Conservation (phyloP, 495 filamentous ascomycete genomes). For the Collariella sp. region DNA sequence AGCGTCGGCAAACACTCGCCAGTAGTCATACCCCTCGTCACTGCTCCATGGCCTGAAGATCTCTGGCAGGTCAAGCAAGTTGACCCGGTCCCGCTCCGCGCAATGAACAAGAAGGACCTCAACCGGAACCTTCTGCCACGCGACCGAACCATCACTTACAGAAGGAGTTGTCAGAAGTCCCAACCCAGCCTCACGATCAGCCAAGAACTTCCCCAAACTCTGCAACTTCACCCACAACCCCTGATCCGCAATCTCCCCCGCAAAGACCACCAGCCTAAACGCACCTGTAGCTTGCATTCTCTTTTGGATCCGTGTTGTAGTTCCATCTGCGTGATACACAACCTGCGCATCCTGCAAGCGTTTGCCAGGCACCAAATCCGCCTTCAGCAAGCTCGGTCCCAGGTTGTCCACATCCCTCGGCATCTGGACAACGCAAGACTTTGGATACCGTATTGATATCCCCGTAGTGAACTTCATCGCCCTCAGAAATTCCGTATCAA, state of each 20-base stretch:
- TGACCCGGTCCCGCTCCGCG: slow-evolving; percentile 37
- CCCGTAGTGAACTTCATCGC: slow-evolving; percentile 36
- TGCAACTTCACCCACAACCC: not conserved
- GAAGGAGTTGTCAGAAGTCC: not conserved
- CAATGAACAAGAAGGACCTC: slow-evolving; percentile 55
- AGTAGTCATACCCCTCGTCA: slow-evolving; percentile 52
- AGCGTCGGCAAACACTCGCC: slow-evolving; percentile 55
- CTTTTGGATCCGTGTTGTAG: not conserved
- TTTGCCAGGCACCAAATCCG: slow-evolving; percentile 14
- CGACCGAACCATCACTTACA: not conserved
- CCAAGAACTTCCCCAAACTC: slow-evolving; percentile 1
- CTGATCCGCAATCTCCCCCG: slow-evolving; percentile 4
- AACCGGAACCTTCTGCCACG: not conserved
- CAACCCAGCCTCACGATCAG: not conserved
- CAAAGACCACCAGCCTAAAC: slow-evolving; percentile 14
- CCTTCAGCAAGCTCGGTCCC: slow-evolving; percentile 34
- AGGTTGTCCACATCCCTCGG: slow-evolving; percentile 4
- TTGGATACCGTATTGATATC: slow-evolving; percentile 10
- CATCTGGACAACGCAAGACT: slow-evolving; percentile 8
- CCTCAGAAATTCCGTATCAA: slow-evolving; percentile 26
- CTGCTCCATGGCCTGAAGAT: slow-evolving; percentile 49
- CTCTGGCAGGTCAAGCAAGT: slow-evolving; percentile 46
- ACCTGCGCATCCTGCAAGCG: slow-evolving; percentile 13
- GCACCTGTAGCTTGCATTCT: slow-evolving; percentile 9
- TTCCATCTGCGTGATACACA: slow-evolving; percentile 13